Base-by-base conservation (phyloP, 2,329 filamentous ascomycete species). In the Clonostachys rhizophaga region DNA sequence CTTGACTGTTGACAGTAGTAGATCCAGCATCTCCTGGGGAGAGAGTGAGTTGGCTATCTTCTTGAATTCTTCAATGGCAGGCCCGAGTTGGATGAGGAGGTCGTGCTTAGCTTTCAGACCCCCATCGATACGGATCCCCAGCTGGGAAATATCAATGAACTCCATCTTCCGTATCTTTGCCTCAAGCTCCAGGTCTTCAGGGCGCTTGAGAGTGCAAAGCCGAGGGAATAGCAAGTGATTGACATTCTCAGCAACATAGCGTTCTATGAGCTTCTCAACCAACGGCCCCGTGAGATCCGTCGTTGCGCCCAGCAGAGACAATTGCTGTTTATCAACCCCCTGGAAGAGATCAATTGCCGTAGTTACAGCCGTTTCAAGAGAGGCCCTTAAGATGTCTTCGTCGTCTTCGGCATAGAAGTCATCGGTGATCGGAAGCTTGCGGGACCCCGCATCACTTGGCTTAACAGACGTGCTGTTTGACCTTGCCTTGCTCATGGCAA, bases 341-440 rank as follows among this genome's bases (percentile, higher is more conserved):
- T 97, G 92, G 55, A 99, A 99, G 2, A 97, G 76, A 59, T 99
- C 94, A 54, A 99, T 97, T 1, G 91, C 94, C 10, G 88, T 82
- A 10, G 90, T 96, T 11, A 99, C 89, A 2, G 92, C 91, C 2
- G 89, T 95, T 67, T 99, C 94, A 13, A 97, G 71, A 14, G 91
- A 90, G 18, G 84, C 84, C 47, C 92, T 79, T 85, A 99, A 92
- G 33, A 90, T 77, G 55, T 95, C 87, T 63, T 97, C 94, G 55
- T 96, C 91, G 49, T 96, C 91, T 56, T 94, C 89, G 43, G 89
- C 83, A 59, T 87, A 91, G 49, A 87, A 83, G 45, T 84, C 71
- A 59, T 86, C 81, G 34, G 76, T 75, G 43, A 78, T 75, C 1
- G 75, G 77, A 3, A 75, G 57, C 12, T 65, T 65, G 36, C 57